Base-by-base conservation (phyloP, 768 basidiomycete species). In the Suillus plorans region DNA sequence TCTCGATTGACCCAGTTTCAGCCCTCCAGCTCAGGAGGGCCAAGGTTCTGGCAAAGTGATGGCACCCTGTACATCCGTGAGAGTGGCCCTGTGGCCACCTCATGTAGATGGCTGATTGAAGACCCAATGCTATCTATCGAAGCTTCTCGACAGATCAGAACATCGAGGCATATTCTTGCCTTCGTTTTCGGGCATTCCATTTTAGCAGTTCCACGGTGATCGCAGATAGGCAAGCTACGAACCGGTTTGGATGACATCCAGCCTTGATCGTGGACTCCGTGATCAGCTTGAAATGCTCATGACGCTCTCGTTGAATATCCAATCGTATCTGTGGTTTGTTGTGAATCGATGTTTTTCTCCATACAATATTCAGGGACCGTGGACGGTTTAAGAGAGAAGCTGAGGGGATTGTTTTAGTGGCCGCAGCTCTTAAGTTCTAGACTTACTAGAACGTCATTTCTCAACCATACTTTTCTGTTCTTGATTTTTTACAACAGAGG, bases 131-230 rank as follows among this genome's bases (percentile, higher is more conserved):
- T 37, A n/a, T 41, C 39, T 41, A 59, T 58, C 37, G 39, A 41
- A 39, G 22, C 57, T 58, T 59, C 58, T 59, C 25, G 58, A 59
- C 18, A 28, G 25, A 59, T 59, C 58, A 59, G 58, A 59, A 59
- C 39, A 28, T 39, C 20, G 31, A 55, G 31, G 31, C 18, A 13
- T 55, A 5, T 55, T 34, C 53, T 20, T 12, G 5, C 31, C 31
- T 34, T 55, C 31, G 20, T 34, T 20, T 31, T 34, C 53, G 53
- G 53, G 20, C 53, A 13, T 55, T 55, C 53, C 53, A 34, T 55
- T 55, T 41, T 5, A 28, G 9, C 41, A 59, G 58, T 41, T 59
- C 58, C 58, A 59, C 25, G 25, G 25, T 59, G 25, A 59, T 59
- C 58, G 39, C 39, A 41, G 8, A 41, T 59, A 12, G 31, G 39